A percentile compares a stretch with the other conserved stretches of the same genome.
phyloP scores from a whole-genome alignment of 1,139 yeast species.

The Suhomyces terraborum region DNA sequence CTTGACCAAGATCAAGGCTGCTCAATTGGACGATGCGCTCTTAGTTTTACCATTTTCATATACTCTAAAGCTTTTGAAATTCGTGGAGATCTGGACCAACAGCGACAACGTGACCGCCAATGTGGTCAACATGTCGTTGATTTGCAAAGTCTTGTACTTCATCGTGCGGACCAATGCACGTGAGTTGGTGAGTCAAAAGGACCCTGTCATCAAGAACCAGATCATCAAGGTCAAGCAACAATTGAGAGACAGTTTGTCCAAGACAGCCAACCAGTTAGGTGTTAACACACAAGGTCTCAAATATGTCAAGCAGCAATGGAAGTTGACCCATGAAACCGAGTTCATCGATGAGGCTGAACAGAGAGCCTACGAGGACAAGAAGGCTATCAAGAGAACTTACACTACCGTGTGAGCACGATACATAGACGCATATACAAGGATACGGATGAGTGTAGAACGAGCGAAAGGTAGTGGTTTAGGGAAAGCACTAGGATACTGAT shows the following conservation, averaged over 20 bases:
- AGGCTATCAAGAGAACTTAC: slow-evolving; percentile 69
- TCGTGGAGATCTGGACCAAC: slow-evolving; percentile 75
- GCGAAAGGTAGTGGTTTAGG: too few species aligned
- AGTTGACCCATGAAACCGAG: slow-evolving; percentile 67
- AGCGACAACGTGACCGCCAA: slow-evolving; percentile 45
- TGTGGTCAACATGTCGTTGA: slow-evolving; percentile 55
- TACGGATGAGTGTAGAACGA: too few species aligned
- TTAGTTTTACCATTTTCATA: slow-evolving; percentile 88
- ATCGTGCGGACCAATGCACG: slow-evolving; percentile 71
- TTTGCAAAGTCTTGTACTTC: slow-evolving; percentile 76
- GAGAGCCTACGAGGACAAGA: slow-evolving; percentile 53
- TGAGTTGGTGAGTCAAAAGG: slow-evolving; percentile 70
- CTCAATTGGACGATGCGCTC: slow-evolving; percentile 90
- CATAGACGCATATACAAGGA: not conserved
- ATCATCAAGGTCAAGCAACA: slow-evolving; percentile 58
- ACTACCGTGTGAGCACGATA: slow-evolving; percentile 30
- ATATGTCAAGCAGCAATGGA: slow-evolving; percentile 78
- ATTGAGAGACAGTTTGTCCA: slow-evolving; percentile 54
- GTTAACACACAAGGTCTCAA: slow-evolving; percentile 83
- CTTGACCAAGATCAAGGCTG: slow-evolving; percentile 66
- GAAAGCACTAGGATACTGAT: too few species aligned
- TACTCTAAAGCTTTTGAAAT: slow-evolving; percentile 66
- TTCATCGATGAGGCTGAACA: slow-evolving; percentile 73
- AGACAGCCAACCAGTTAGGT: slow-evolving; percentile 67
- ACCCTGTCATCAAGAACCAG: slow-evolving; percentile 60